phyloP scores from a whole-genome alignment of 139 green algal species.

The Yamagishiella unicocca region DNA sequence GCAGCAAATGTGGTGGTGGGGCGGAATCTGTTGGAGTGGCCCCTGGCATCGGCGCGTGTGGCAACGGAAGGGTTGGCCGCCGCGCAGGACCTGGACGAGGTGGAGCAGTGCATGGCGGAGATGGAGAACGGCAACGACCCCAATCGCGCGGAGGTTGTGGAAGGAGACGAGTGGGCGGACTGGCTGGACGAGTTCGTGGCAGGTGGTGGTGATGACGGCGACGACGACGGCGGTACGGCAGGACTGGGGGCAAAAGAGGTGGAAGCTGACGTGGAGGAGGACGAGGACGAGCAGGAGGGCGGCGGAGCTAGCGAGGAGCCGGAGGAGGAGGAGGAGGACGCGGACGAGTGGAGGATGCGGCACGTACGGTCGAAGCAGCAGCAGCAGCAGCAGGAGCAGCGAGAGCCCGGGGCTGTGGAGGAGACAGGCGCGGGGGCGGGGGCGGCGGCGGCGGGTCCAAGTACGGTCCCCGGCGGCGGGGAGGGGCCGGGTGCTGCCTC shows the following conservation, averaged over 20 bases:
- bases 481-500: constrained; percentile 44
- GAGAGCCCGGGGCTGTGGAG: not conserved
- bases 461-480: not conserved
- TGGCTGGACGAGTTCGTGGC: constrained; percentile 84
- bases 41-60: too few species aligned
- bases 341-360: constrained; percentile 20
- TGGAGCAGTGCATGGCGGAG: constrained; percentile 42
- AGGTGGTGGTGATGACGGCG: constrained; percentile 51
- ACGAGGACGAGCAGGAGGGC: not conserved
- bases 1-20: too few species aligned
- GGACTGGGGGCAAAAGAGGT: constrained; percentile 15
- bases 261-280: constrained; percentile 12
- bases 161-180: constrained; percentile 64
- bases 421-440: not conserved
- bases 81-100: constrained; percentile 43
- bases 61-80: too few species aligned
- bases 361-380: constrained; percentile 6
- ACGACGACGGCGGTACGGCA: not conserved
- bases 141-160: constrained; percentile 2
- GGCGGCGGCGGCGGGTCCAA: not conserved
- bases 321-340: constrained; percentile 49
- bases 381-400: not conserved
- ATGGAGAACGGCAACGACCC: constrained; percentile 47
- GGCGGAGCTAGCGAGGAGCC: constrained; percentile 22
- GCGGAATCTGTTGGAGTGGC: too few species aligned